These are phyloP conservation scores for Fragilaria crotonensis DNA, from an alignment of 108 stramenopile species.

Conservation along the genomic window DNA sequence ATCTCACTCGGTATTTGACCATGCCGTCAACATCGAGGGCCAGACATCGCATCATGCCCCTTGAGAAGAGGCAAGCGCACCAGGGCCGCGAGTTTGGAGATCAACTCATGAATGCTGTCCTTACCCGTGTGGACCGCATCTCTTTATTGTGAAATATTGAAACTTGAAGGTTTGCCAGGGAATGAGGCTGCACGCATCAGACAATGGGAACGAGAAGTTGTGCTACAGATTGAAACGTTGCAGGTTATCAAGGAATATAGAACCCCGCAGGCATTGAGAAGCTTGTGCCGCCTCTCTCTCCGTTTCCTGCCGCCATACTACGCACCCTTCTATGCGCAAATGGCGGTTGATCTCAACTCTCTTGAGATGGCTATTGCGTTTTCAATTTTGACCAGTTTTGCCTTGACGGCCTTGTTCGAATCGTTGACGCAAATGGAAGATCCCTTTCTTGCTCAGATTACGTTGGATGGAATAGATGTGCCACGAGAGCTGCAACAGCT, in stretches of 20 bases:
- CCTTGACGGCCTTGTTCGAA: constrained; percentile 64
- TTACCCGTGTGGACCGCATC: background rate
- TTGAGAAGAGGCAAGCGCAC: constrained; percentile 30
- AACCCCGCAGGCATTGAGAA: constrained; percentile 67
- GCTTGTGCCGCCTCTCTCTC: constrained; percentile 66
- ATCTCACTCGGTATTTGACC: constrained; percentile 41
- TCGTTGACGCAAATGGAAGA: constrained; percentile 68
- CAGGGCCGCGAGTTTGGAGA: constrained; percentile 7
- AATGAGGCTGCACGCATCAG: constrained; percentile 69
- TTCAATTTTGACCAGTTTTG: constrained; percentile 55
- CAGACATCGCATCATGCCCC: constrained; percentile 33
- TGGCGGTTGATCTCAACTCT: constrained; percentile 43
- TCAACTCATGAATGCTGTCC: background rate
- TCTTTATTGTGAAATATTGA: constrained; percentile 23
- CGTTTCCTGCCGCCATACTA: constrained; percentile 68
- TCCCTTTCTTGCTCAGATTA: constrained; percentile 51
- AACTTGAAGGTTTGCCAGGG: constrained; percentile 46
- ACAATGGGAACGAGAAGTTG: constrained; percentile 52
- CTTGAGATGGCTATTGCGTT: constrained; percentile 57
- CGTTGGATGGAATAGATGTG: constrained; percentile 59
- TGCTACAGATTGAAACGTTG: constrained; percentile 41
- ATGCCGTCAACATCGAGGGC: constrained; percentile 40
- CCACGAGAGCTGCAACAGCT: constrained; percentile 33
- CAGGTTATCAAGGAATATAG: constrained; percentile 69
- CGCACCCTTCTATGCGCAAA: constrained; percentile 27